Evolutionary conservation across 2,329 filamentous ascomycete genomes (phyloP), one percentile per base, ranked within the genome.

Genomic region (Rachicladosporium sp.): DNA sequence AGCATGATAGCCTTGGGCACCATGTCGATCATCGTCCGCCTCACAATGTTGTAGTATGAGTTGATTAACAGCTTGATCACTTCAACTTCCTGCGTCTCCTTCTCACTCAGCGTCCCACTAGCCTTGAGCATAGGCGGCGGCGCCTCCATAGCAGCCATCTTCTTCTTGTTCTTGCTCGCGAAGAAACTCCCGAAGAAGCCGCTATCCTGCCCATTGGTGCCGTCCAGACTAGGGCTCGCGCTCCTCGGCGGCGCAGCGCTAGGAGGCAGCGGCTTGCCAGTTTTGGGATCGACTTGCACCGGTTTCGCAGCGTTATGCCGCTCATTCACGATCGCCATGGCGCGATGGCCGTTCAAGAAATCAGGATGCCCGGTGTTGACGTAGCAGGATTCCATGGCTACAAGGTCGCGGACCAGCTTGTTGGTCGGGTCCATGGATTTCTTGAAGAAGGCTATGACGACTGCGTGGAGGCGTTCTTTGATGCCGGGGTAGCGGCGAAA

Each of bases 141-240:
- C 10, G 91, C 73, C 61, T 98, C 91, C 91, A 98, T 98, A 36
- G 89, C 88, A n/a, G 91, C 91, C 67, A 93, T 93, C 80, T 95
- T 96, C 76, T 98, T 98, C 79, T 96, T 98, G 70, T 96, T 98
- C 76, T 96, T 98, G 58, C 85, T 88, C 8, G 91, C 86, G 59
- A 95, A 98, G 75, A 98, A 98, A 56, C 85, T 93, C 51, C 91
- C 91, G 54, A 98, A 98, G 74, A 98, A 98, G 31, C 89, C 87
- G 27, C 44, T 43, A 44, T 73, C 55, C 10, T 61, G 55, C 7
- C 59, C 69, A 45, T 61, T 63, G 33, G 58, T 50, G 33, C 77
- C 66, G 37, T 78, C 77, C 36, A 86, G 67, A 31, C 80, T 82
- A 6, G 86, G 91, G 57, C 80, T 93, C 40, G 74, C 74, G 33